These are phyloP conservation scores for Echium plantagineum DNA, from an alignment of 257 asterid species.

Conservation along the genomic window DNA sequence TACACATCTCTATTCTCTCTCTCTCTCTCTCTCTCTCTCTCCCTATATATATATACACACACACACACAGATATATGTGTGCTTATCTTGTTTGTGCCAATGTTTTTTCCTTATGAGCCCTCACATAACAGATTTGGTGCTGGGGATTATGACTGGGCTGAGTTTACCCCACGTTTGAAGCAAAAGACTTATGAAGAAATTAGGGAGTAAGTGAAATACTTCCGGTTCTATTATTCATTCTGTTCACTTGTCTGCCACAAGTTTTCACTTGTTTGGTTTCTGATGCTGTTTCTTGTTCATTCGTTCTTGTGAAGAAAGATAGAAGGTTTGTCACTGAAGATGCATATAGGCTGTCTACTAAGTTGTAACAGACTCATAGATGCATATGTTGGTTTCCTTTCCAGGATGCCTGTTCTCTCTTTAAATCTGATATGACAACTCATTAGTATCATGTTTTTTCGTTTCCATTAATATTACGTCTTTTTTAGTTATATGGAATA, in stretches of 20 bases:
- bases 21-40: not conserved
- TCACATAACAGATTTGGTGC: conserved; percentile 57
- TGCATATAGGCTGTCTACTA: not conserved
- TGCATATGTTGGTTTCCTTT: not conserved
- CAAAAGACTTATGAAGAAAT: conserved; percentile 76
- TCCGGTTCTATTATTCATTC: conserved; percentile 1
- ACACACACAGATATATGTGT: no score
- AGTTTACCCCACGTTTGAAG: conserved; percentile 72
- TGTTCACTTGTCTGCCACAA: not conserved
- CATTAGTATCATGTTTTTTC: no score
- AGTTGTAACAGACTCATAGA: not conserved
- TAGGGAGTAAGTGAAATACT: conserved; percentile 46
- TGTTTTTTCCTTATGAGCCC: not conserved
- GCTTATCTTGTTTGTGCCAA: conserved; percentile 1
- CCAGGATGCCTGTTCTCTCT: no score
- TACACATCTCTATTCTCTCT: not conserved
- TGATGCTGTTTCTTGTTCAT: not conserved
- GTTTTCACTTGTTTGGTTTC: not conserved
- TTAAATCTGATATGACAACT: no score
- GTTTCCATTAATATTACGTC: no score
- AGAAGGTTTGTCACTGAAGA: not conserved
- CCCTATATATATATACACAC: no score
- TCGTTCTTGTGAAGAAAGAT: no score
- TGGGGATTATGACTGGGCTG: conserved; percentile 81
- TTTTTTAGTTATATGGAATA: no score